Percentiles rank a stretch among this genome's conserved stretches.
phyloP scores from a whole-genome alignment of 2,329 filamentous ascomycete genomes.

The Lanzia echinophila region DNA sequence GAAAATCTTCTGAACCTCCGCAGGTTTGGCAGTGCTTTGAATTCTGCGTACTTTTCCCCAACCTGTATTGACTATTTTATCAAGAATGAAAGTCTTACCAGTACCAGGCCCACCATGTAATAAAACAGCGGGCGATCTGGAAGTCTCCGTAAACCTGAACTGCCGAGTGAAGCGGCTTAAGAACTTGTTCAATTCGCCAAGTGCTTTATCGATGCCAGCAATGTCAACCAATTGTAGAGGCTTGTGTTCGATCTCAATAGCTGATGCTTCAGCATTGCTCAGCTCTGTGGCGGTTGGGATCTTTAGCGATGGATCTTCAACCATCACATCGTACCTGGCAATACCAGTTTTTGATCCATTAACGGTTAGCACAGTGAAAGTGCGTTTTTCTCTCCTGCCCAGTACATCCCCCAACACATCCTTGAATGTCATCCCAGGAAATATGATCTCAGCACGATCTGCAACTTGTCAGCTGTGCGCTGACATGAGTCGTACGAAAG shows the following conservation, averaged over 20 bases:
- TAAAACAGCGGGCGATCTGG: constrained; percentile 35
- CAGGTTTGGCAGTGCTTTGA: constrained; percentile 47
- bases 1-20: constrained; percentile 61
- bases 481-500: background rate
- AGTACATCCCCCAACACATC: constrained; percentile 50
- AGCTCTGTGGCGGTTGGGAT: constrained; percentile 9
- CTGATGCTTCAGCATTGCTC: constrained; percentile 5
- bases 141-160: constrained; percentile 21
- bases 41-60: constrained; percentile 67
- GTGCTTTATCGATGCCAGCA: constrained; percentile 60
- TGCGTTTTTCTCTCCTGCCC: constrained; percentile 49
- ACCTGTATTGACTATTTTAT: constrained; percentile 56
- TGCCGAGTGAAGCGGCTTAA: constrained; percentile 48
- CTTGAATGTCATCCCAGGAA: constrained; percentile 65
- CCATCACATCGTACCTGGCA: constrained; percentile 18
- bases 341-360: constrained; percentile 37
- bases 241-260: constrained; percentile 4
- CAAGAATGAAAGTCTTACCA: constrained; percentile 72
- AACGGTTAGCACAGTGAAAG: constrained; percentile 56
- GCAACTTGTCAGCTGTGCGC: constrained; percentile 17
- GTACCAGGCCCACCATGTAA: constrained; percentile 78
- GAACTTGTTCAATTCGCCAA: constrained; percentile 59
- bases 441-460: constrained; percentile 61
- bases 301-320: constrained; percentile 24
- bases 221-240: constrained; percentile 47